Conservation (phyloP, 169 alveolate species). For the Plasmodium chabaudi region DNA sequence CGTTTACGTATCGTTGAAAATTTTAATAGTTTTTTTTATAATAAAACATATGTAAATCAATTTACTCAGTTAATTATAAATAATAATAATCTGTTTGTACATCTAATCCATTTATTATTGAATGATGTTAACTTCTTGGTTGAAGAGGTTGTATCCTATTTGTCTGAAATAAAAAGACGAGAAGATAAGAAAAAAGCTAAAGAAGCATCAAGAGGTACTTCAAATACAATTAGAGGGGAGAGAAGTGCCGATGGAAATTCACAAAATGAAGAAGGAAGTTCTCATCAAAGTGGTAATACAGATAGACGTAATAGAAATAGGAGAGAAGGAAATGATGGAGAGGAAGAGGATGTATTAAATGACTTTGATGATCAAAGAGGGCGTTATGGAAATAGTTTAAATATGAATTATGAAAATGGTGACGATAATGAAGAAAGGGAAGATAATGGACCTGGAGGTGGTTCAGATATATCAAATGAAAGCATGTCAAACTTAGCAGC, state of each 20-base stretch:
- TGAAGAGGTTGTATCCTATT: constrained; percentile 90
- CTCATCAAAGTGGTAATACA: not conserved
- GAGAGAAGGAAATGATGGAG: constrained; percentile 74
- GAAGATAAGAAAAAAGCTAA: constrained; percentile 80
- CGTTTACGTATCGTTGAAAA: constrained; percentile 85
- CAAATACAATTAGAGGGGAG: constrained; percentile 8
- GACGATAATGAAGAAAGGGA: constrained; percentile 51
- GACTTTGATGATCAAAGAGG: constrained; percentile 76
- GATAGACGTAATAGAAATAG: not conserved
- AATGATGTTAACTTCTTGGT: constrained; percentile 89
- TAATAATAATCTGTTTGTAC: constrained; percentile 87
- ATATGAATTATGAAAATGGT: constrained; percentile 73
- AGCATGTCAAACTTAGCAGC: constrained; percentile 79
- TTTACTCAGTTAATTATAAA: constrained; percentile 80
- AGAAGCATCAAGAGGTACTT: constrained; percentile 19
- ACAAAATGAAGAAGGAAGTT: not conserved
- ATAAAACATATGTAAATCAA: constrained; percentile 80
- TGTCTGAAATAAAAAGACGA: constrained; percentile 89
- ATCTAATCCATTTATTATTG: constrained; percentile 89
- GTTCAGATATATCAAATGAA: constrained; percentile 74
- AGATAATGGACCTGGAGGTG: constrained; percentile 77
- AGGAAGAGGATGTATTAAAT: constrained; percentile 34
- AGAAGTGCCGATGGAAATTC: not conserved
- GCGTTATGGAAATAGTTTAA: constrained; percentile 1
- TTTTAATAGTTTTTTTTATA: constrained; percentile 79